Conservation (phyloP, 2,329 filamentous ascomycete genomes). For the Penicillium paneum region DNA sequence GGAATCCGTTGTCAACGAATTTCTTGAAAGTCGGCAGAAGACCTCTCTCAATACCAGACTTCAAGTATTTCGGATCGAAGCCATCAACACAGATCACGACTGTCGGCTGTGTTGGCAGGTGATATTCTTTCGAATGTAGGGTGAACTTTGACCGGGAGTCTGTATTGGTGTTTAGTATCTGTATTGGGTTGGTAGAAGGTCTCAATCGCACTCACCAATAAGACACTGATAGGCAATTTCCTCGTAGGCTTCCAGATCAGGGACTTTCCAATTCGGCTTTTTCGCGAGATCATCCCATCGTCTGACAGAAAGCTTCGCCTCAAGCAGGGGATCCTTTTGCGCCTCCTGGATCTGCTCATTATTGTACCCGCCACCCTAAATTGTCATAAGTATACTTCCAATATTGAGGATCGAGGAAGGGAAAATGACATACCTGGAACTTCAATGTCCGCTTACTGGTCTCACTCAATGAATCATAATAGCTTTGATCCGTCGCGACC, state of each 20-base stretch:
- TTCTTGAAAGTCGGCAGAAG: constrained; percentile 35
- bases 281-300: constrained; percentile 30
- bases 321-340: constrained; percentile 27
- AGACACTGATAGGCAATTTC: constrained; percentile 19
- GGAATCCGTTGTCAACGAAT: constrained; percentile 39
- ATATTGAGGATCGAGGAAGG: neutral
- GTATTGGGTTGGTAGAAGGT: neutral
- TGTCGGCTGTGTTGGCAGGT: constrained; percentile 34
- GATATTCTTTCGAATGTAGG: constrained; percentile 33
- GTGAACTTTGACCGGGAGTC: constrained; percentile 18
- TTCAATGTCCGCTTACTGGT: constrained; percentile 29
- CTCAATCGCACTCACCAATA: constrained; percentile 3
- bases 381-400: neutral
- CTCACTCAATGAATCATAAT: constrained; percentile 29
- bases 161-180: neutral
- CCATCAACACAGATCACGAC: constrained; percentile 46
- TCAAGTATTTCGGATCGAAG: constrained; percentile 45
- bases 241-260: constrained; percentile 24
- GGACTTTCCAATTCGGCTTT: constrained; percentile 20
- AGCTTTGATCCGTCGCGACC: constrained; percentile 25
- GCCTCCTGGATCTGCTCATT: constrained; percentile 21
- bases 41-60: constrained; percentile 33
- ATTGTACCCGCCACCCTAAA: constrained; percentile 27
- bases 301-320: constrained; percentile 26
- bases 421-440: constrained; percentile 22